These are phyloP conservation scores for Beverwykella pulmonaria DNA, from an alignment of 495 filamentous ascomycete species.

Conservation along the genomic window DNA sequence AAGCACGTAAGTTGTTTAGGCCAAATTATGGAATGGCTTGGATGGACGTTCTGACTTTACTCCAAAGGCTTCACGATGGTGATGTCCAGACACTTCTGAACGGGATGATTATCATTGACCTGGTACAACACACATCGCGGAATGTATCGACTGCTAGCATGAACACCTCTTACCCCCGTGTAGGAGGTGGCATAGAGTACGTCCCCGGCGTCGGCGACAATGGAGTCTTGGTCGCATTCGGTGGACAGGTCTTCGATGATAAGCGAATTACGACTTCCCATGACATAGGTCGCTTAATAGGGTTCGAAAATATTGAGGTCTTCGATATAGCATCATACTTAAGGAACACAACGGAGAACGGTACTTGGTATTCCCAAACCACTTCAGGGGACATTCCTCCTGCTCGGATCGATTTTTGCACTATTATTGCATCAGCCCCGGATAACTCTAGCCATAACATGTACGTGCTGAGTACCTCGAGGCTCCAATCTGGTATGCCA, in stretches of 20 bases:
- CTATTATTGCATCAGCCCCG: constrained; percentile 9
- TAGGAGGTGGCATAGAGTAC: constrained; percentile 27
- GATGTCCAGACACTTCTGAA: constrained; percentile 35
- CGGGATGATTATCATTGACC: constrained; percentile 49
- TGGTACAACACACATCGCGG: constrained; percentile 39
- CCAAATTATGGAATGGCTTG: neutral
- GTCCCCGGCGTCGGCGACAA: constrained; percentile 19
- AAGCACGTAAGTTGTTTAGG: neutral
- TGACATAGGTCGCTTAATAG: constrained; percentile 14
- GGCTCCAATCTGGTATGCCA: too few relatives aligned
- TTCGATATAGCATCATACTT: constrained; percentile 30
- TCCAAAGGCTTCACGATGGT: constrained; percentile 3
- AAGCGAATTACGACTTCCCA: neutral
- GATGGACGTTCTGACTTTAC: neutral
- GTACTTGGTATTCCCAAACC: constrained; percentile 26
- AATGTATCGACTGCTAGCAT: constrained; percentile 18
- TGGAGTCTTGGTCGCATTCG: constrained; percentile 23
- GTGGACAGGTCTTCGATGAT: constrained; percentile 21
- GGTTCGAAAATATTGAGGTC: constrained; percentile 23
- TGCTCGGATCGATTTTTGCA: constrained; percentile 26
- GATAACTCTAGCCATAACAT: constrained; percentile 33
- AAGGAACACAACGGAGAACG: constrained; percentile 4
- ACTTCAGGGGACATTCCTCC: constrained; percentile 21
- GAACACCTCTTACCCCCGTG: constrained; percentile 4
- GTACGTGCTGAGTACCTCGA: constrained; percentile 2